A percentile compares a stretch with the other conserved stretches of the same genome.
Evolutionary conservation across 2,329 filamentous ascomycete genomes (phyloP).

Genomic region (Aspergillus sp.): DNA sequence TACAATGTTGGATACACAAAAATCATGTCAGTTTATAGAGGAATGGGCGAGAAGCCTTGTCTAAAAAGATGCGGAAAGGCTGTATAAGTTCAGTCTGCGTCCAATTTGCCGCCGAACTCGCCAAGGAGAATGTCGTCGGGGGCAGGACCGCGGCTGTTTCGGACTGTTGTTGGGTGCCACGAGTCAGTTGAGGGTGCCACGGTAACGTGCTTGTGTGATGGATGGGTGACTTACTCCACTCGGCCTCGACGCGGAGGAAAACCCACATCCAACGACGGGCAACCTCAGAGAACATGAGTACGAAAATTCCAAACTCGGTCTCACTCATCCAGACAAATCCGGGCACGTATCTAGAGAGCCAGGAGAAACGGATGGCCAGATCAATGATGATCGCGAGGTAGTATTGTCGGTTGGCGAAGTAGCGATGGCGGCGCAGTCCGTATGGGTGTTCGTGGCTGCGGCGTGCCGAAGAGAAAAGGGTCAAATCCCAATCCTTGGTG

Average conservation of each 20-base stretch:
- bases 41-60: not conserved
- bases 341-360: slow-evolving; percentile 83
- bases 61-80: not conserved
- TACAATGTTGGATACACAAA: slow-evolving; percentile 26
- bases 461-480: slow-evolving; percentile 68
- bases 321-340: slow-evolving; percentile 82
- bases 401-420: slow-evolving; percentile 75
- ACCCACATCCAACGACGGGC: slow-evolving; percentile 93
- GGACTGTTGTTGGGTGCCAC: slow-evolving; percentile 40
- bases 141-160: slow-evolving; percentile 56
- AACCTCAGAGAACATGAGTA: slow-evolving; percentile 85
- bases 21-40: slow-evolving; percentile 21
- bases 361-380: slow-evolving; percentile 80
- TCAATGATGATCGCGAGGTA: slow-evolving; percentile 80
- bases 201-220: not conserved
- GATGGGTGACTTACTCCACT: slow-evolving; percentile 66
- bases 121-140: slow-evolving; percentile 73
- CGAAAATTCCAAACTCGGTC: slow-evolving; percentile 83
- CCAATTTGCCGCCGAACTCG: slow-evolving; percentile 68
- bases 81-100: slow-evolving; percentile 53
- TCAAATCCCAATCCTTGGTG: slow-evolving; percentile 93
- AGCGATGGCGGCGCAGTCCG: slow-evolving; percentile 72
- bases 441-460: slow-evolving; percentile 68
- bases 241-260: slow-evolving; percentile 91
- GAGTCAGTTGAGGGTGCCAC: slow-evolving; percentile 19